These are phyloP conservation scores for Pyricularia sp. DNA, from an alignment of 2,329 filamentous ascomycete genomes.

Conservation along the genomic window DNA sequence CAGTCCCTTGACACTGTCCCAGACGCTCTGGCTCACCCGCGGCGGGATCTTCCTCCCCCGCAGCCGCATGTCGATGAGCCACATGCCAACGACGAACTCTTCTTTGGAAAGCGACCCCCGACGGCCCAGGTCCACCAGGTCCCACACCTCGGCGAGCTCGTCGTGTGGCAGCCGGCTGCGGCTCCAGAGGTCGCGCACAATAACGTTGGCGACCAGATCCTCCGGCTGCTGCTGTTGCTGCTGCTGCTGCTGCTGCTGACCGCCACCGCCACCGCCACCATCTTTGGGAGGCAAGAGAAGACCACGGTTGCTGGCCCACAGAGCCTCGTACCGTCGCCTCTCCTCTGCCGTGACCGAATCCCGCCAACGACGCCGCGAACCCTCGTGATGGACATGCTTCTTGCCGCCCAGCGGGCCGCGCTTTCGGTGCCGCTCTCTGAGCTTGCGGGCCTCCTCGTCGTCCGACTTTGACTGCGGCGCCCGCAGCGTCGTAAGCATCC, in stretches of 20 bases:
- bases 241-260: neutral
- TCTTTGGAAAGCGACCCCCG: slow-evolving; percentile 46
- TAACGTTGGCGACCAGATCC: slow-evolving; percentile 33
- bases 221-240: neutral
- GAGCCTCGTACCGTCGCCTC: slow-evolving; percentile 68
- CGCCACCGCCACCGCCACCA: neutral
- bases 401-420: slow-evolving; percentile 27
- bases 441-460: slow-evolving; percentile 38
- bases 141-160: slow-evolving; percentile 65
- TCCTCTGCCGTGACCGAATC: slow-evolving; percentile 60
- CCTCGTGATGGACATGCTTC: slow-evolving; percentile 66
- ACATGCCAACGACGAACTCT: slow-evolving; percentile 74
- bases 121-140: slow-evolving; percentile 49
- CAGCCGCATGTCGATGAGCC: slow-evolving; percentile 71
- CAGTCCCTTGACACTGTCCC: slow-evolving; percentile 50
- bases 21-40: slow-evolving; percentile 60
- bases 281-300: slow-evolving; percentile 20
- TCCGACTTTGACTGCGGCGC: slow-evolving; percentile 36
- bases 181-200: slow-evolving; percentile 64
- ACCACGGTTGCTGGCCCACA: slow-evolving; percentile 74
- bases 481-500: slow-evolving; percentile 54
- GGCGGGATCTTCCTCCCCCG: slow-evolving; percentile 64
- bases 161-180: slow-evolving; percentile 54
- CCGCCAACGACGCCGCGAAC: slow-evolving; percentile 61
- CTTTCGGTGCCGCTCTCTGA: slow-evolving; percentile 29